Base-by-base conservation (phyloP, 1,284 basidiomycete genomes). In the Gymnopus androsaceus region DNA sequence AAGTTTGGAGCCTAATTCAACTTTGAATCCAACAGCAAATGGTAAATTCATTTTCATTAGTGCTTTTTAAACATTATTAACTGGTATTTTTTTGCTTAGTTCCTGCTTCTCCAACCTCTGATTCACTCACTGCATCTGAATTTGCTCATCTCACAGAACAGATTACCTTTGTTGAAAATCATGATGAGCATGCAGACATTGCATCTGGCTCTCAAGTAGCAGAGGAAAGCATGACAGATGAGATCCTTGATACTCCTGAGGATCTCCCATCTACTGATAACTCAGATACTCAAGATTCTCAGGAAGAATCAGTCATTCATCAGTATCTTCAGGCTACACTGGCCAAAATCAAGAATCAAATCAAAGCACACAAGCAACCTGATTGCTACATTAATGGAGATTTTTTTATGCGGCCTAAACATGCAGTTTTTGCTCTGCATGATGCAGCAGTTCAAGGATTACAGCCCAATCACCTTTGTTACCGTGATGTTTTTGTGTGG, bases 401-500 rank as follows among this genome's bases (percentile, higher is more conserved):
- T 6, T 59, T 59, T 21, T 37, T 38, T 12, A 28, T 45, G 37
- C 37, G 42, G 6, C 57, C 57, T 4, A n/a, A 31, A 8, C 34
- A 59, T 40, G 40, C 57, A 4, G 23, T 59, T 12, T 59, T 59
- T 38, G 53, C 53, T 3, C 48, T 59, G 3, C 19, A 55, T 33
- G 9, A 36, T 28, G 50, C 51, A 11, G 41, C 37, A 6, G 17
- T 9, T 8, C 21, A 5, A 12, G 25, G 38, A 2, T 25, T 59
- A 17, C 19, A n/a, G 2, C 49, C 59, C 14, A 41, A 53, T 5
- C n/a, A 25, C 14, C 45, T 61, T 3, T 61, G 55, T 40, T 31
- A 47, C 17, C 45, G 50, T 2, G 49, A 51, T 1, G 38, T 61
- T 23, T 61, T 59, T 56, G 51, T 61, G 7, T 61, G 60, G 60